Evolutionary conservation across 768 basidiomycete species (phyloP), one percentile per base, ranked within the genome.

Genomic region (Amanita pallidorosea): DNA sequence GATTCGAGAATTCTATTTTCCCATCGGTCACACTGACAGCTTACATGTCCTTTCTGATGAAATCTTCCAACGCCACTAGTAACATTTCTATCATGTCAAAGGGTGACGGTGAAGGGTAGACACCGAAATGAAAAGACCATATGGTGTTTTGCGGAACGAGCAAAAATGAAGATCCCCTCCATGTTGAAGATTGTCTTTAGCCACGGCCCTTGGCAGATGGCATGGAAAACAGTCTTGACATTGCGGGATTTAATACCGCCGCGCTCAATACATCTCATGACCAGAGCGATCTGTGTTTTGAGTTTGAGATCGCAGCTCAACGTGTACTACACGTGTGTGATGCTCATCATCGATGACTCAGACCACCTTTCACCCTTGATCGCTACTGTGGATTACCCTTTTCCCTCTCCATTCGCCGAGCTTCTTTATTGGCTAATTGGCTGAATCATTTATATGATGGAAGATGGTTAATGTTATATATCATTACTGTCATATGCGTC

Each of bases 321-420:
- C 62, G 62, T 63, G 62, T 55, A 48, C 20, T 53, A 56, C 62
- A 60, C 62, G 61, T 63, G 63, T 58, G 46, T 45, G 45, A 38
- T 51, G 37, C 38, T 47, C 51, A 50, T 55, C 58, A 61, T 63
- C 61, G 61, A 62, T 63, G 56, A 53, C 47, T 42, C 52, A 55
- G 41, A 31, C 15, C 27, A 29, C 29, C 33, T 47, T 37, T n/a
- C 49, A 49, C 37, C 29, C 49, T 47, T 34, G 29, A 47, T 35
- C 18, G n/a, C 22, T 12, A 47, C 15, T 20, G 33, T 33, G 31
- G 9, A 29, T 33, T 20, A 22, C 45, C 45, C 20, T 44, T 45
- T 43, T 31, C 7, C 43, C 25, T 45, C 15, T 45, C 43, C 43
- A 45, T 27, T 45, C 43, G 27, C 43, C 43, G 15, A 29, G 43